Base-by-base conservation (phyloP, 2,329 filamentous ascomycete species). In the Fusarium irregulare region DNA sequence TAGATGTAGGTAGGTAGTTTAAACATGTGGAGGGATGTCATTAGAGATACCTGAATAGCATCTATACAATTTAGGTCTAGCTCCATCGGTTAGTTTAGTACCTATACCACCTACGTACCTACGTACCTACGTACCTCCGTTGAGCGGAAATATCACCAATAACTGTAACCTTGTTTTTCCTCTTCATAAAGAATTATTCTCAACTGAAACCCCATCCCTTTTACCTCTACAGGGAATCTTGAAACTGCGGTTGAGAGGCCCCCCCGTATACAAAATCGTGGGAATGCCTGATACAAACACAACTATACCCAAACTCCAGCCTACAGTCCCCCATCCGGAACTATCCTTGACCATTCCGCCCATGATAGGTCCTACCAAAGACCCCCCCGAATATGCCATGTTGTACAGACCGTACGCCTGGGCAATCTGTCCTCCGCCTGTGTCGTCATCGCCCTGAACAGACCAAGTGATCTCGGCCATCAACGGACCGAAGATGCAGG, bases 381-480 rank as follows among this genome's bases (percentile, higher is more conserved):
- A 73, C 3, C 79, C 79, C 7, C 71, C 76, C 5, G 78, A 77
- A 55, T 74, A 80, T 10, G 79, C 77, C 61, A 80, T 74, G 49
- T 79, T 80, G 60, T 79, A 80, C 37, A 80, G 60, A 5, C 78
- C 78, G 51, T 80, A 80, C 4, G 76, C 77, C 21, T 78, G 76
- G 13, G 78, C 79, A 56, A 78, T 78, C 9, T 79, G 77, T 16
- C 72, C 73, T 10, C 51, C 66, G 23, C 68, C 70, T 37, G 66
- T 68, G 4, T 70, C 70, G 53, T 71, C 68, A 18, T 71, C 66
- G 13, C 54, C 63, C 49, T 76, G 66, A 11, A 78, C 69, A 6
- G 77, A 67, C 76, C 76, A 80, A 37, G 76, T 78, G 41, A 80
- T 79, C 66, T 80, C 78, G 4, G 78, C 79, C 74, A 79, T 80